These are phyloP conservation scores for Cryptosporidium tyzzeri DNA, from an alignment of 169 alveolate species.

Conservation along the genomic window DNA sequence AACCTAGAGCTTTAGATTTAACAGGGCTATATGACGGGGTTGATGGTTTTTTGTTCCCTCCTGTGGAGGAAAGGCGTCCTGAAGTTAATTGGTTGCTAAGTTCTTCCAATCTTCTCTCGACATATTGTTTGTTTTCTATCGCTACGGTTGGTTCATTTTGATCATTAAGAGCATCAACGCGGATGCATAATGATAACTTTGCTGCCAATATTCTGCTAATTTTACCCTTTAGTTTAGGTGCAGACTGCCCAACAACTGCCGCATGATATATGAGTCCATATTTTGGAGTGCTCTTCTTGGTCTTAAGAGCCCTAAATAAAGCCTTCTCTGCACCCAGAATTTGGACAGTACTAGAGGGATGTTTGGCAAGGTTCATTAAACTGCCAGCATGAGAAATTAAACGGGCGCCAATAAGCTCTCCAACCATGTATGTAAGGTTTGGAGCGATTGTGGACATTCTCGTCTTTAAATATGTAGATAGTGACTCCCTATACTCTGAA, in stretches of 20 bases:
- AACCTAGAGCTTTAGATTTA: constrained; percentile 60
- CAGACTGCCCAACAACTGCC: constrained; percentile 97
- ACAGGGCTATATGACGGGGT: constrained; percentile 71
- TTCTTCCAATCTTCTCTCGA: constrained; percentile 91
- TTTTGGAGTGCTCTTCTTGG: constrained; percentile 99
- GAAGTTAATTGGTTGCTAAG: constrained; percentile 82
- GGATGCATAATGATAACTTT: constrained; percentile 97
- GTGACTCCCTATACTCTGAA: constrained; percentile 92
- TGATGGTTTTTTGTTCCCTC: constrained; percentile 50
- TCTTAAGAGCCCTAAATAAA: constrained; percentile 98
- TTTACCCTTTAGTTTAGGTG: constrained; percentile 97
- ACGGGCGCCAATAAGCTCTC: constrained; percentile 99
- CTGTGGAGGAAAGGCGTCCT: constrained; percentile 73
- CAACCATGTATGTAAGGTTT: constrained; percentile 97
- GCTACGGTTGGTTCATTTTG: constrained; percentile 94
- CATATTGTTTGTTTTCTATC: constrained; percentile 88
- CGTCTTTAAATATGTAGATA: constrained; percentile 95
- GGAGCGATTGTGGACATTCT: constrained; percentile 99
- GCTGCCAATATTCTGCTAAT: constrained; percentile 98
- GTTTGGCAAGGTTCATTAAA: constrained; percentile 96
- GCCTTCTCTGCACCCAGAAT: constrained; percentile 99
- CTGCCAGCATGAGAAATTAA: constrained; percentile 99
- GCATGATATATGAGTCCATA: constrained; percentile 99
- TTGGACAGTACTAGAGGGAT: constrained; percentile 99
- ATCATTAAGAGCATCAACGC: constrained; percentile 98